Evolutionary conservation across 192 early-diverging fungal genomes (phyloP), one percentile per base, ranked within the genome.

Genomic region (Linnemannia schmuckeri): DNA sequence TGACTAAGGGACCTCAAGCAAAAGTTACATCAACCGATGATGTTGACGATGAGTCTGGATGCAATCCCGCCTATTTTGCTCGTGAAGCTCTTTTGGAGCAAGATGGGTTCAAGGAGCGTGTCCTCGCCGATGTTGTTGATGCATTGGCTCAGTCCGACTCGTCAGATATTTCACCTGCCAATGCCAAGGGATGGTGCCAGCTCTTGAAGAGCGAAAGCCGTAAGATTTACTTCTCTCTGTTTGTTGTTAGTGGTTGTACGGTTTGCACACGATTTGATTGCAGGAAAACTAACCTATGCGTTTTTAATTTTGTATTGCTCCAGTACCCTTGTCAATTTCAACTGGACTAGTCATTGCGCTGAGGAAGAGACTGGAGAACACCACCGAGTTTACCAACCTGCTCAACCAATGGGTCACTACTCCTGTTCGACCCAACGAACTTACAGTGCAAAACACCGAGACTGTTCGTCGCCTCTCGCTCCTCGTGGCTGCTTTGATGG

Each of bases 321-420:
- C 81, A 87, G 85, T 81, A 10, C 76, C 85, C 7, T 33, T 81
- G 44, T 33, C 85, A 8, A 22, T 87, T 9, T 30, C 75, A 20
- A 77, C 80, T 54, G 85, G 85, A 15, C 33, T 87, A 24, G 66
- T 81, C 30, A 73, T 68, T 35, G 79, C 85, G 4, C 76, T 87
- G 2, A 77, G 61, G 66, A 54, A 57, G 15, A 77, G 85, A 22
- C 66, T 87, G 20, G 79, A 77, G 49, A 78, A 87, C 37, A 87
- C 79, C 41, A 81, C 52, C 63, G 85, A 87, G 41, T 87, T 87
- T 42, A 74, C 80, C 30, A 87, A 87, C 70, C 33, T 87, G 35
- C 61, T 87, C 35, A 87, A 87, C 70, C 76, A 81, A 20, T 87
- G 85, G 85, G 72, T 80, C 17, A 87, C 79, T n/a, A 54, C 76